Evolutionary conservation across 1,284 basidiomycete genomes (phyloP), one percentile per base, ranked within the genome.

Genomic region (Marasmius sp.): DNA sequence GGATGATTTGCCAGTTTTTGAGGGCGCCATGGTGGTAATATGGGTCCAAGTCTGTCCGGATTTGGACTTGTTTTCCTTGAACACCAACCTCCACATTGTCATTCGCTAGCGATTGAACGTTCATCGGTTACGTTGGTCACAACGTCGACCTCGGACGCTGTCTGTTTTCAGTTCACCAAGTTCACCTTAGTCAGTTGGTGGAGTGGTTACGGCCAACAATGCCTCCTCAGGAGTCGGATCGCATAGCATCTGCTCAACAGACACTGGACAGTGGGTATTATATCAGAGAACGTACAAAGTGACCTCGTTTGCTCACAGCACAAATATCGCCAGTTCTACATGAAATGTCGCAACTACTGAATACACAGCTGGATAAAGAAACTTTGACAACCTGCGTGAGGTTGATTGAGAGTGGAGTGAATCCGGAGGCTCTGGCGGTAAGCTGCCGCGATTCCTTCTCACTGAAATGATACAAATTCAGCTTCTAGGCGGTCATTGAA

Each of bases 401-500:
- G 61, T 86, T 95, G 85, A 91, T 95, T 69, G 93, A 95, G 72
- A 87, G 85, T 65, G 93, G 93, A 6, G 90, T 91, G 47, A 93
- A 93, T 69, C 90, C 93, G 5, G 92, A 94, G 69, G 93, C 93
- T 2, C 79, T 95, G 56, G 93, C 93, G 67, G 93, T 94, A 70
- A 65, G 88, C 83, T 36, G 49, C 50, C 10, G 34, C 53, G 56
- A 7, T 43, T 53, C 45, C 20, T 43, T 61, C 43, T 33, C 20
- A 36, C 11, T 60, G 56, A 36, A 18, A 20, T 48, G 45, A 54
- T 47, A 9, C 49, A 54, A 49, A 58, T 49, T 37, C 55, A 55
- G 38, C 41, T 43, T 63, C 18, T 68, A 92, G 91, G 87, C 87
- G 45, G 89, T 92, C 0, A 84, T 92, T 37, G 87, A 88, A 68